These are phyloP conservation scores for Aureobasidium sp. DNA, from an alignment of 2,329 filamentous ascomycete species.

Conservation along the genomic window DNA sequence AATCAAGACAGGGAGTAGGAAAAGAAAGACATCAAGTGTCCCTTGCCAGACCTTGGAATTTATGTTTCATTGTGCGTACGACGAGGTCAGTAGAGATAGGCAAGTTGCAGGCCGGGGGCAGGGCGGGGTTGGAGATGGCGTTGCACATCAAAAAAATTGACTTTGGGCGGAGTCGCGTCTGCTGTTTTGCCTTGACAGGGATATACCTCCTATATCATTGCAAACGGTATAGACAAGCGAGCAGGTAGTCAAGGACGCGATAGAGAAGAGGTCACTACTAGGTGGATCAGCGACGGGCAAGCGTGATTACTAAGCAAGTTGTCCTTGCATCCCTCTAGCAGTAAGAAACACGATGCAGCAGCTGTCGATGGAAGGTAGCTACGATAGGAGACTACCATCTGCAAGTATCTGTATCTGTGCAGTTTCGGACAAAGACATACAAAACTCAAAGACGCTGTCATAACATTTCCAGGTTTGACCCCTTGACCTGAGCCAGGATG, in stretches of 20 bases:
- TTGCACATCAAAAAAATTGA: constrained; percentile 1
- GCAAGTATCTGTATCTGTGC: too few species aligned
- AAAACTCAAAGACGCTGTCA: too few species aligned
- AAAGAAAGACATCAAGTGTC: not conserved
- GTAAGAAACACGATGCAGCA: too few species aligned
- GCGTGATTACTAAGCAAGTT: too few species aligned
- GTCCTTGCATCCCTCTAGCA: too few species aligned
- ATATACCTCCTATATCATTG: too few species aligned
- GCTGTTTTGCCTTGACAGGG: not conserved
- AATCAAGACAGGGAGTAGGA: not conserved
- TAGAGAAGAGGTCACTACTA: not conserved
- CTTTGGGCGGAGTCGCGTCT: not conserved
- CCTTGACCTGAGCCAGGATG: too few species aligned
- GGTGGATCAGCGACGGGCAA: not conserved
- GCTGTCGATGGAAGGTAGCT: too few species aligned
- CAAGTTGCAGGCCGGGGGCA: not conserved
- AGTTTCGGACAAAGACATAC: too few species aligned
- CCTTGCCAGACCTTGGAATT: constrained; percentile 7
- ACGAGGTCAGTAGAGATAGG: not conserved
- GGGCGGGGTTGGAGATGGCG: constrained; percentile 4
- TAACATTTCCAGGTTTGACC: too few species aligned
- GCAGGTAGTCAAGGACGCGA: not conserved
- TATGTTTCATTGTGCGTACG: constrained; percentile 7
- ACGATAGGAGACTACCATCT: too few species aligned
- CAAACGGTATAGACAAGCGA: not conserved